These are phyloP conservation scores for Dioszegia hungarica DNA, from an alignment of 768 basidiomycete genomes.

Conservation along the genomic window DNA sequence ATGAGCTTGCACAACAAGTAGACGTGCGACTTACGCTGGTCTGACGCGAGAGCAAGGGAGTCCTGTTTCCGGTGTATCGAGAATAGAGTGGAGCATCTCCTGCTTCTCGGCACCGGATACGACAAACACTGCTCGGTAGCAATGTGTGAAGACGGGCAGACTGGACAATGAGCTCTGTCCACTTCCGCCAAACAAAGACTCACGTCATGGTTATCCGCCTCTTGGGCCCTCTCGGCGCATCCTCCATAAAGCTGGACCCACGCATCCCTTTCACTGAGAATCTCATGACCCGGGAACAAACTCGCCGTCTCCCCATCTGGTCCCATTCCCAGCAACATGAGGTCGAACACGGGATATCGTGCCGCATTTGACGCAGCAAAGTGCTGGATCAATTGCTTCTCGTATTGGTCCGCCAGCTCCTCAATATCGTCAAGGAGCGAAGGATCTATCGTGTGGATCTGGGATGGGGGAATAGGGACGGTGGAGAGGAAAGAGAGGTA, in stretches of 20 bases:
- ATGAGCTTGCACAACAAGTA: background rate
- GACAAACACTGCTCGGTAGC: constrained; percentile 78
- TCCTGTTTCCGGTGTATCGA: constrained; percentile 73
- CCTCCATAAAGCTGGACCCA: constrained; percentile 93
- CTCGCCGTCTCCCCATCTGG: constrained; percentile 95
- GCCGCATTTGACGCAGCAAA: constrained; percentile 92
- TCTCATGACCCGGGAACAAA: constrained; percentile 86
- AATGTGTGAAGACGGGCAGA: constrained; percentile 49
- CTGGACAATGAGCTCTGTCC: constrained; percentile 20
- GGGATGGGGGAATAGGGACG: constrained; percentile 67
- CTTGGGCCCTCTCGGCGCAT: constrained; percentile 92
- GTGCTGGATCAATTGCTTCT: constrained; percentile 68
- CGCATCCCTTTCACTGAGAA: constrained; percentile 75
- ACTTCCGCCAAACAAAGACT: constrained; percentile 5
- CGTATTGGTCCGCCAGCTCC: constrained; percentile 53
- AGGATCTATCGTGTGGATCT: constrained; percentile 81
- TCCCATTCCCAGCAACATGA: constrained; percentile 93
- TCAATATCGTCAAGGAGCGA: constrained; percentile 56
- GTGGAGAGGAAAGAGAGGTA: constrained; percentile 69
- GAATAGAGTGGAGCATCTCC: constrained; percentile 63
- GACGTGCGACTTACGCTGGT: constrained; percentile 54
- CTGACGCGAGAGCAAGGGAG: constrained; percentile 78
- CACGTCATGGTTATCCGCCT: constrained; percentile 83
- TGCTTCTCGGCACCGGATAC: constrained; percentile 76
- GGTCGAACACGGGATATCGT: constrained; percentile 94